Base-by-base conservation (phyloP, 257 asterid genomes). In the Linaria vulgaris region DNA sequence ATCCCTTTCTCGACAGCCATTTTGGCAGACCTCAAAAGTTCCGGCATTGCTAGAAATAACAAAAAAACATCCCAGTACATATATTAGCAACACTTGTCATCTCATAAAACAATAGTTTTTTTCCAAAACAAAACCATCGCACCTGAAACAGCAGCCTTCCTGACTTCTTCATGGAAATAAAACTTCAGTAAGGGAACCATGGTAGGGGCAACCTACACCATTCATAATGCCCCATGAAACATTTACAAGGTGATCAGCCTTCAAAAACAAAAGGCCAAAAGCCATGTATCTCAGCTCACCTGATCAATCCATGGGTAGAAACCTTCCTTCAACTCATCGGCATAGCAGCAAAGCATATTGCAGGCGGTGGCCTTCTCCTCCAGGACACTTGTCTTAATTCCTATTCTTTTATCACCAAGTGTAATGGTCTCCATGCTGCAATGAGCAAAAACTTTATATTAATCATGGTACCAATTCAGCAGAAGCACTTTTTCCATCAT, bases 111-210 rank as follows among this genome's bases (percentile, higher is more conserved):
- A 49, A 45, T 14, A 53, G 50, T 17, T 30, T n/a, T 15, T 20
- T 11, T 24, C 3, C 34, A 21, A 39, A 49, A 58, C 65, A 71
- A 52, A 76, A 20, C 41, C 50, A 34, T 56, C 59, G 63, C 74
- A 92, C 99, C 99, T 80, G 99, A 90, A 76, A 94, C 97, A 49
- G 97, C 97, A 70, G 99, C 97, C 72, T 82, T 90, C 72, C 99
- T 85, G 61, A 94, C 99, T 90, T 94, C 99, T 72, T 94, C 99
- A 61, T 94, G 99, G 79, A 94, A 94, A 73, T 94, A 94, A 69
- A 94, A 94, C 64, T 90, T 94, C 71, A 94, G 70, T 57, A 90
- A 92, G 0, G 97, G 96, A 73, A 90, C 99, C 74, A 94, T 72
- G 16, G 84, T 94, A 51, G 95, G 94, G 63, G 96, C 97, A 72